phyloP scores from a whole-genome alignment of 2,329 filamentous ascomycete genomes.

The Pseudocercospora fuligena region DNA sequence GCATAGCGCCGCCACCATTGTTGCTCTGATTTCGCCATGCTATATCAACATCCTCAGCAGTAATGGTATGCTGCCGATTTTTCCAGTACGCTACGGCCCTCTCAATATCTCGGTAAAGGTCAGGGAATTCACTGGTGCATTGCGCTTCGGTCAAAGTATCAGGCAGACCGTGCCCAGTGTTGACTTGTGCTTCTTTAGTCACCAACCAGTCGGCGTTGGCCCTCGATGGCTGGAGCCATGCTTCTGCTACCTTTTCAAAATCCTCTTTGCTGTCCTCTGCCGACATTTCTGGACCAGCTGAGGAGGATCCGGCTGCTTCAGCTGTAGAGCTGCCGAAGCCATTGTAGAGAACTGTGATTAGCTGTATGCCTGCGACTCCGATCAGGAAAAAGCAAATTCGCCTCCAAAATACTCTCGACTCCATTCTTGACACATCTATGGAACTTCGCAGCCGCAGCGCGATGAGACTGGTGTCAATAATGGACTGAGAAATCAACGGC shows the following conservation, averaged over 20 bases:
- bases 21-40: conserved; percentile 35
- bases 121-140: conserved; percentile 58
- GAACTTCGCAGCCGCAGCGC: not conserved
- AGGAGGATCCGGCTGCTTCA: not conserved
- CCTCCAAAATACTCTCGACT: not conserved
- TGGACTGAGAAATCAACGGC: not conserved
- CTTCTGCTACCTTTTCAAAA: not conserved
- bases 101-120: conserved; percentile 50
- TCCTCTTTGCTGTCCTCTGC: not conserved
- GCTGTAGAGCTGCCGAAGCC: not conserved
- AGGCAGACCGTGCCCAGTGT: not conserved
- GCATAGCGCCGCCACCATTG: conserved; percentile 23
- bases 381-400: not conserved
- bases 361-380: not conserved
- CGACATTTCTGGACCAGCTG: not conserved
- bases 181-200: not conserved
- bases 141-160: conserved; percentile 28
- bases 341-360: conserved; percentile 4
- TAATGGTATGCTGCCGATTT: conserved; percentile 18
- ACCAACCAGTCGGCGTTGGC: not conserved
- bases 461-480: not conserved
- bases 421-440: not conserved
- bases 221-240: not conserved
- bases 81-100: conserved; percentile 38
- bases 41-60: conserved; percentile 24